Evolutionary conservation across 2,329 filamentous ascomycete species (phyloP).

Genomic region (Stromatinia cepivora): DNA sequence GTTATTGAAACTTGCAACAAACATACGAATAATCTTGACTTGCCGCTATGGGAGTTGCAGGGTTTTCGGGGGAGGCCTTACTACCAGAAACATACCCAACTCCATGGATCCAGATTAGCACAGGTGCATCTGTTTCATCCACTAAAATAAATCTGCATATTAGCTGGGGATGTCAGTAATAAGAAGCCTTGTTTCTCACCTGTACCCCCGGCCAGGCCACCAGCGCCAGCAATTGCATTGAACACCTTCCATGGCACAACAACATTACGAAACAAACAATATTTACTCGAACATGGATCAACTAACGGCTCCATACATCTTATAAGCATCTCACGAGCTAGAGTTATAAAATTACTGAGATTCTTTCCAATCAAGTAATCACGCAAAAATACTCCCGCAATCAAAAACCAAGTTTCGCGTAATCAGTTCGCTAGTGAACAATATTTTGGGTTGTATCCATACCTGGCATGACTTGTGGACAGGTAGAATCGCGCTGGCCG

Average conservation of each 20-base stretch:
- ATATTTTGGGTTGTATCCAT: background rate
- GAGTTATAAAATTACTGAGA: background rate
- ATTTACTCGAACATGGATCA: background rate
- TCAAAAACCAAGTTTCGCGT: background rate
- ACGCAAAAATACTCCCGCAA: background rate
- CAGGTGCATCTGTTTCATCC: background rate
- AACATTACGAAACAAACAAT: background rate
- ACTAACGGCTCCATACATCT: background rate
- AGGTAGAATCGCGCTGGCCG: conserved; percentile 27
- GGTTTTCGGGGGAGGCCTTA: conserved; percentile 43
- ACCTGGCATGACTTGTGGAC: conserved; percentile 26
- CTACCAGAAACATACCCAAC: conserved; percentile 46
- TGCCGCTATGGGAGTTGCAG: conserved; percentile 43
- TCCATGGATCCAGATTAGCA: conserved; percentile 35
- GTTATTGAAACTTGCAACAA: background rate
- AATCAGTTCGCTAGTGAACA: background rate
- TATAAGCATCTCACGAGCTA: background rate
- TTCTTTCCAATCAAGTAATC: background rate
- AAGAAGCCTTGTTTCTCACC: background rate
- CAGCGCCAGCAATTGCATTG: background rate
- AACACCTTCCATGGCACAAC: background rate
- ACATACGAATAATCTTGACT: conserved; percentile 36
- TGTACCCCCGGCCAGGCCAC: no score
- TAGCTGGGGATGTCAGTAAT: background rate
- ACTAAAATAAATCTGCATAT: background rate